Conservation (phyloP, 768 basidiomycete species). For the Boletus bicolor region DNA sequence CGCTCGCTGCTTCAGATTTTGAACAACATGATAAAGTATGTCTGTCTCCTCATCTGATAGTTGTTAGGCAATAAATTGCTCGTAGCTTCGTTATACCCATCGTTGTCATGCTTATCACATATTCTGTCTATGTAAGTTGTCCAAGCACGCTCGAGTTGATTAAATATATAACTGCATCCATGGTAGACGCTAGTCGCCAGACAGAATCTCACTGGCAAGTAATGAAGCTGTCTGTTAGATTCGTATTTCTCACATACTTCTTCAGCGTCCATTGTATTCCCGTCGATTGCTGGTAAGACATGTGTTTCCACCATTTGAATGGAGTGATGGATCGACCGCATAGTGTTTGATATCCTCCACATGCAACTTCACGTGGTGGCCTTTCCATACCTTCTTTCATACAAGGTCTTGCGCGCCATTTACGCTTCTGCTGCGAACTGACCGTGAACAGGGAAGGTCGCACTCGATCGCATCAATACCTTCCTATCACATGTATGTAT, state of each 20-base stretch:
- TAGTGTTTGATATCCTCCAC: constrained; percentile 3
- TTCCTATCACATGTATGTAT: constrained; percentile 4
- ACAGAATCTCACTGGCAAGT: constrained; percentile 8
- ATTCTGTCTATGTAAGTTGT: constrained; percentile 51
- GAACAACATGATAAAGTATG: constrained; percentile 26
- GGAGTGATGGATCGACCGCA: background rate
- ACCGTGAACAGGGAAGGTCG: constrained; percentile 10
- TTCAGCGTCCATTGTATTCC: constrained; percentile 10
- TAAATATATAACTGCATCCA: background rate
- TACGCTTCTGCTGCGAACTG: constrained; percentile 9
- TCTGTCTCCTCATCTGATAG: constrained; percentile 1
- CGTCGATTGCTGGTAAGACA: constrained; percentile 8
- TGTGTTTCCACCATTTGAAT: background rate
- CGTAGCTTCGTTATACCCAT: constrained; percentile 58
- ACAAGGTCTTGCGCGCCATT: constrained; percentile 22
- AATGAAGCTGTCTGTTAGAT: background rate
- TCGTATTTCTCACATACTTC: background rate
- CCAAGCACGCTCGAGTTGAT: background rate
- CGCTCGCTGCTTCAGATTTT: constrained; percentile 47
- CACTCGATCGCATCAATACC: constrained; percentile 9
- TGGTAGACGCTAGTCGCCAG: constrained; percentile 4
- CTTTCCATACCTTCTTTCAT: constrained; percentile 1
- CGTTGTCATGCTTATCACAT: constrained; percentile 62
- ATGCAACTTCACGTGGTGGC: background rate
- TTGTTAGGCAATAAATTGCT: background rate